Base-by-base conservation (phyloP, 805 yeast genomes). In the Teunomyces stri region DNA sequence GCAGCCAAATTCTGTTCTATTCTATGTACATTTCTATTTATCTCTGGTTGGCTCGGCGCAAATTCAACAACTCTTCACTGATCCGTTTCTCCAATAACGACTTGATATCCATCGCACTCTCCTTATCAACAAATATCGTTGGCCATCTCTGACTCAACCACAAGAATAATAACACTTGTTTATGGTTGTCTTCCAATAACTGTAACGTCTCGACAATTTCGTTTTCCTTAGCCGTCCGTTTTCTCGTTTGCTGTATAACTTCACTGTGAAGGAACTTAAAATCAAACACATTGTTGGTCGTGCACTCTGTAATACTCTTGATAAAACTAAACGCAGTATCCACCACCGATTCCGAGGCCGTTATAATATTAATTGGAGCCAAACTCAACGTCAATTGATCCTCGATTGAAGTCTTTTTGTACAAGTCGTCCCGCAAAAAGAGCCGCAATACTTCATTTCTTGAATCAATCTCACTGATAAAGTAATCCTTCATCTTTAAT, bases 81-180 rank as follows among this genome's bases (percentile, higher is more conserved):
- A 84, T 82, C 44, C 80, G 66, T 50, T 70, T 73, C 59, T 91
- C 96, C 44, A 89, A 81, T 50, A 87, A 66, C 25, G 79, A 69
- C 60, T 87, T 87, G 56, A 89, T 64, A 46, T 86, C 87, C 20
- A 65, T 62, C 0, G 96, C 96, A 41, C 89, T 78, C 49, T 84
- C 87, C 12, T 81, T 72, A 62, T 89, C 96, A 13, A 86, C 79
- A 56, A 90, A 88, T 43, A 81, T 75, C 27, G 85, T 81, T 0
- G 97, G 96, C 72, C 85, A 92, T 58, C 97, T 72, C 62, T 88
- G 91, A 46, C 87, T 77, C 51, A 92, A 72, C 99, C 99, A 92
- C 60, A 89, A 70, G 59, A 81, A 92, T 5, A 87, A 66, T 54
- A 83, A 76, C 13, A 88, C 74, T 39, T 80, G 68, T 53, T 81